Evolutionary conservation across 2,329 filamentous ascomycete species (phyloP).

Genomic region (Colletotrichum magnum): DNA sequence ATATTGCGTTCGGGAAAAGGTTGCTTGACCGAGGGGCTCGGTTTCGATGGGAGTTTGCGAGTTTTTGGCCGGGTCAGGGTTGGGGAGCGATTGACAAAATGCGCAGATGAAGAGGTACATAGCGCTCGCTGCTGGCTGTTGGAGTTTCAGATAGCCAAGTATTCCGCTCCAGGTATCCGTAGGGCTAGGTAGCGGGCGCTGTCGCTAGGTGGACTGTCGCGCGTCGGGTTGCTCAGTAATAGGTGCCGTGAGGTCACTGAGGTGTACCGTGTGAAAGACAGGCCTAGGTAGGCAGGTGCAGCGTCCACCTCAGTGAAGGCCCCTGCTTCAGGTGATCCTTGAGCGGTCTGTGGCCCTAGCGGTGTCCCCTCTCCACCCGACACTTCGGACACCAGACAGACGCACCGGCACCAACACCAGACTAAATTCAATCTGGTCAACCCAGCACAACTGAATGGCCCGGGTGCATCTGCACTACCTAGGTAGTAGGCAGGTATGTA

Average conservation of each 20-base stretch:
- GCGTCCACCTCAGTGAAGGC: too few relatives aligned
- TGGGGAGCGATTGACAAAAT: neutral
- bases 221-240: too few relatives aligned
- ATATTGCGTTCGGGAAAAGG: constrained; percentile 22
- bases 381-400: constrained; percentile 2
- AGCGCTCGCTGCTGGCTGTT: neutral
- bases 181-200: too few relatives aligned
- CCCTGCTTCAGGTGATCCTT: constrained; percentile 17
- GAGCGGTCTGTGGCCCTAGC: constrained; percentile 1
- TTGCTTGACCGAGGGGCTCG: constrained; percentile 22
- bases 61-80: constrained; percentile 29
- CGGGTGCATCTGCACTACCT: neutral
- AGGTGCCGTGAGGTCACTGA: too few relatives aligned
- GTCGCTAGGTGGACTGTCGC: too few relatives aligned
- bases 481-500: neutral
- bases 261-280: too few relatives aligned
- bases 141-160: neutral
- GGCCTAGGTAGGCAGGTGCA: too few relatives aligned
- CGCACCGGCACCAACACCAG: too few relatives aligned
- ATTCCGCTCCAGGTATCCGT: too few relatives aligned
- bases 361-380: neutral
- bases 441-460: neutral
- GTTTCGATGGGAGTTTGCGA: constrained; percentile 12
- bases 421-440: neutral
- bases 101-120: neutral